Percentiles rank a stretch among this genome's conserved stretches.
These are phyloP conservation scores for Xylaria acuta DNA, from an alignment of 495 filamentous ascomycete species.

Conservation along the genomic window DNA sequence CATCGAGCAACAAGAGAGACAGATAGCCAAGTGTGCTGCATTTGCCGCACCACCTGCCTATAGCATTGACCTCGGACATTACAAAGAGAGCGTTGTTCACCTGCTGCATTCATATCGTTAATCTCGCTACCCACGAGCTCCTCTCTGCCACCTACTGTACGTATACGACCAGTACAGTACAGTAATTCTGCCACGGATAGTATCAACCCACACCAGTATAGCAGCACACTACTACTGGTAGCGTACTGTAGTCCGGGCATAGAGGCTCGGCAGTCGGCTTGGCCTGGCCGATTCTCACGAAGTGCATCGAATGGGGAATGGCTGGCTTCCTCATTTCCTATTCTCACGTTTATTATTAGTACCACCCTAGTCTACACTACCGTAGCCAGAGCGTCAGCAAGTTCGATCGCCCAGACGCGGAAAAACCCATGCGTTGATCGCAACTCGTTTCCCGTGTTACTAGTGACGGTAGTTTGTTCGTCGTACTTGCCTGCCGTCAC, in stretches of 20 bases:
- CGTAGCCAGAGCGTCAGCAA: conserved; percentile 6
- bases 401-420: conserved; percentile 20
- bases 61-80: neutral
- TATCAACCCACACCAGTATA: neutral
- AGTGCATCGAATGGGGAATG: neutral
- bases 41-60: neutral
- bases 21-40: neutral
- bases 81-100: neutral
- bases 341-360: conserved; percentile 1
- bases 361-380: neutral
- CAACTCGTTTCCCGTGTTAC: neutral
- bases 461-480: neutral
- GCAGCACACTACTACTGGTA: neutral
- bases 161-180: neutral
- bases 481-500: neutral
- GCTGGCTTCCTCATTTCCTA: neutral
- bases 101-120: neutral
- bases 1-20: neutral
- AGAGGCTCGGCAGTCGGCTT: conserved; percentile 8
- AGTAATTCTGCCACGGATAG: neutral
- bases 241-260: neutral
- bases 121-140: neutral
- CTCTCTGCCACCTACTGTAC: neutral
- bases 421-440: conserved; percentile 21
- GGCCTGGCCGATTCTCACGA: conserved; percentile 4